These are phyloP conservation scores for Ophiostoma piceae DNA, from an alignment of 2,329 filamentous ascomycete species.

Conservation along the genomic window DNA sequence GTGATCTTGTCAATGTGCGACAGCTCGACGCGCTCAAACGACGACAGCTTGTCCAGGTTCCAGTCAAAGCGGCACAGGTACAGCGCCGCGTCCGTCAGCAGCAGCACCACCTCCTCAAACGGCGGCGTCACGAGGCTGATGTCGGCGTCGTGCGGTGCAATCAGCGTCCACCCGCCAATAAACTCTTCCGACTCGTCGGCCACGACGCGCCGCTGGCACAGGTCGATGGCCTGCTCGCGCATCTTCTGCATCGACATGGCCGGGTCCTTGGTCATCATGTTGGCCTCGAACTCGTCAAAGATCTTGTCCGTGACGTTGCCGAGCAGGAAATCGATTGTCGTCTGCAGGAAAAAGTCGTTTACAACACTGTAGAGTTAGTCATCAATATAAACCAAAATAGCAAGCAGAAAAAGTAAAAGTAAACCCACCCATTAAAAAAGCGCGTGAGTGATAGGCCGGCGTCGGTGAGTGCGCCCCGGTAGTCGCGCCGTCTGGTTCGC, in stretches of 20 bases:
- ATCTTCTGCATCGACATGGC: slow-evolving; percentile 82
- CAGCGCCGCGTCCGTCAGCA: slow-evolving; percentile 77
- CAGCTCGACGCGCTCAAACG: slow-evolving; percentile 81
- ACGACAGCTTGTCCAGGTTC: slow-evolving; percentile 88
- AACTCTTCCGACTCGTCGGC: slow-evolving; percentile 79
- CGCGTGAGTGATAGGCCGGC: slow-evolving; percentile 81
- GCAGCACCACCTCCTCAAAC: slow-evolving; percentile 81
- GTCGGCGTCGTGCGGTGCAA: slow-evolving; percentile 68
- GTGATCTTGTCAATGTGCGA: slow-evolving; percentile 67
- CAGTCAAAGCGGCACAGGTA: slow-evolving; percentile 93
- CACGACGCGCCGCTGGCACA: slow-evolving; percentile 79
- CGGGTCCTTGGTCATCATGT: slow-evolving; percentile 89
- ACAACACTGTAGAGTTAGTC: slow-evolving; percentile 64
- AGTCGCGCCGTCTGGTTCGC: slow-evolving; percentile 81
- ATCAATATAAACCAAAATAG: background rate
- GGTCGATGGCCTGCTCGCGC: slow-evolving; percentile 83
- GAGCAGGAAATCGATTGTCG: slow-evolving; percentile 87
- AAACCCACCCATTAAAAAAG: slow-evolving; percentile 58
- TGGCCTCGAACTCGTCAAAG: slow-evolving; percentile 89
- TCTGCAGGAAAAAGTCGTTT: slow-evolving; percentile 95
- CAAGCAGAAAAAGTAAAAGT: slow-evolving; percentile 23
- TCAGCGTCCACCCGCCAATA: slow-evolving; percentile 81
- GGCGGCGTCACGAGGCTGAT: slow-evolving; percentile 60
- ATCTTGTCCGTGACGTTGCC: slow-evolving; percentile 80
- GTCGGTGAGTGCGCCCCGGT: slow-evolving; percentile 85